phyloP scores from a whole-genome alignment of 2,329 filamentous ascomycete genomes.

The Parasarocladium wereldwijsianum region DNA sequence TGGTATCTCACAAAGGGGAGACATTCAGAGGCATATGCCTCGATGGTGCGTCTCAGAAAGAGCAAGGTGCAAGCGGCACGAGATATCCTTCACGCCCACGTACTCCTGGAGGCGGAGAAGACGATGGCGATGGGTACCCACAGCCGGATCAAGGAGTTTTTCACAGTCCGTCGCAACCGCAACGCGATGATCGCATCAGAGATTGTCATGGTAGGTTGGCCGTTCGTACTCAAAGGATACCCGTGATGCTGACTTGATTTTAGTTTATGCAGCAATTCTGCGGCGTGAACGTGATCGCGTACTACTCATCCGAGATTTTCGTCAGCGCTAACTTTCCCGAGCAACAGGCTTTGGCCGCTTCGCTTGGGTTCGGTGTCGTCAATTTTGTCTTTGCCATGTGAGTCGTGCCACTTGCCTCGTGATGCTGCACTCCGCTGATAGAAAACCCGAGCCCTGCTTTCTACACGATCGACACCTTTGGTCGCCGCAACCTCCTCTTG shows the following conservation, averaged over 20 bases:
- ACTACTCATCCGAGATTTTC: slow-evolving; percentile 35
- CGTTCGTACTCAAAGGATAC: slow-evolving; percentile 38
- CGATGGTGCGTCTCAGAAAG: slow-evolving; percentile 31
- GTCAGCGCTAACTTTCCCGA: slow-evolving; percentile 34
- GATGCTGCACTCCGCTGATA: no score
- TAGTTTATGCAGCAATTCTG: slow-evolving; percentile 46
- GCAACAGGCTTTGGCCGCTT: slow-evolving; percentile 39
- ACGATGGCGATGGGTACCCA: slow-evolving; percentile 21
- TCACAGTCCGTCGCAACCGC: slow-evolving; percentile 46
- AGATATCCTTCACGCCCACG: slow-evolving; percentile 41
- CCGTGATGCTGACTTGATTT: slow-evolving; percentile 16
- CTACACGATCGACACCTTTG: slow-evolving; percentile 48
- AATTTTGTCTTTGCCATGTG: slow-evolving; percentile 53
- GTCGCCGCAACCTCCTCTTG: slow-evolving; percentile 47
- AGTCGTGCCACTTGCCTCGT: no score
- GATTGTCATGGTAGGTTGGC: slow-evolving; percentile 34
- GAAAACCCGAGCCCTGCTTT: no score
- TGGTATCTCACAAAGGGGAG: slow-evolving; percentile 35
- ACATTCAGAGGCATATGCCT: slow-evolving; percentile 29
- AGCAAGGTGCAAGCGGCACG: slow-evolving; percentile 38
- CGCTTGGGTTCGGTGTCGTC: slow-evolving; percentile 48
- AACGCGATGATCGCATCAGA: slow-evolving; percentile 17
- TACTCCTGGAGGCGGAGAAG: slow-evolving; percentile 41
- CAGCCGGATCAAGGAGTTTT: slow-evolving; percentile 40
- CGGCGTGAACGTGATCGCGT: slow-evolving; percentile 33